Evolutionary conservation across 345 rosid genomes (phyloP), one percentile per base, ranked within the genome.

Genomic region (Acer campestre): DNA sequence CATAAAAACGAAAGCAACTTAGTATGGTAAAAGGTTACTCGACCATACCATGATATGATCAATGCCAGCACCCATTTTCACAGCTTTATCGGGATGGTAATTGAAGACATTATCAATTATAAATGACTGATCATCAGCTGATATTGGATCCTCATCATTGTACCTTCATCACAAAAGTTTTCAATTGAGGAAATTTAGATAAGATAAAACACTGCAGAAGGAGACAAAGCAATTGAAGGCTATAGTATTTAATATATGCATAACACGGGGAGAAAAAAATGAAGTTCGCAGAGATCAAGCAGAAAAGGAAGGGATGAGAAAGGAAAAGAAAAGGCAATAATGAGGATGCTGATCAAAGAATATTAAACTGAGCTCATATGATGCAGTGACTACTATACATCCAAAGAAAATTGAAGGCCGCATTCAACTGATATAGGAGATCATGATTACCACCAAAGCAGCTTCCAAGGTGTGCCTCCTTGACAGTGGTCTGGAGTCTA

Each of bases 11-110:
- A 7, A 70, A 38, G 42, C 55, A 46, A 61, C 35, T 25, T 55
- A 27, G 31, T n/a, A 74, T 65, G 27, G 4, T 44, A 70, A 31
- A 66, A 40, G 3, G 61, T 11, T 49, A 56, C 64, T 20, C 38
- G 58, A 56, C 49, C 86, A 56, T 92, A 96, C 99, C 80, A 79
- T 92, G 77, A 96, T 63, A 81, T 88, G 86, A 74, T 89, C 95
- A n/a, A 94, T 78, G 75, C 97, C 98, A 10, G 91, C 78, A 78
- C 97, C 97, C 77, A 86, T 82, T 86, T 96, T 96, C 7, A 38
- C 67, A 3, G 83, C 94, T 81, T 89, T 92, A 22, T 91, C 92
- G 5, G 98, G 97, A 86, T 96, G 99, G 81, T 86, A 84, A 79
- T 83, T 82, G 66, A 96, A 82, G 71, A 96, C 89, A 61, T 86